These are phyloP conservation scores for Rhodomyrtus psidioides DNA, from an alignment of 441 rosid genomes.

Conservation along the genomic window DNA sequence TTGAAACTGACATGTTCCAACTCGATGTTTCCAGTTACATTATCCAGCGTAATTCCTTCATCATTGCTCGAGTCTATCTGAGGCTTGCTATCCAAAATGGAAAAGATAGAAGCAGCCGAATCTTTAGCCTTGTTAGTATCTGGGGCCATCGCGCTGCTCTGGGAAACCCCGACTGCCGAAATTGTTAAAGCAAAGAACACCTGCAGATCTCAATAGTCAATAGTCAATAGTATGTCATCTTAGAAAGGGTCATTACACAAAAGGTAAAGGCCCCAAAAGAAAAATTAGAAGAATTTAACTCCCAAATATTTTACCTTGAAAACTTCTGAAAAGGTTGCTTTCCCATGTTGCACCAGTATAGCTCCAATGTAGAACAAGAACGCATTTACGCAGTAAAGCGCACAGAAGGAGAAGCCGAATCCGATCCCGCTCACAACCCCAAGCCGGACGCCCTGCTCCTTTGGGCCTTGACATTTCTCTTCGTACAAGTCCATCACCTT, in stretches of 20 bases:
- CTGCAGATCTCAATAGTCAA: background rate
- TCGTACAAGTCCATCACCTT: slow-evolving; percentile 55
- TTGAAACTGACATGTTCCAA: slow-evolving; percentile 4
- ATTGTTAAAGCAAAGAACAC: slow-evolving; percentile 8
- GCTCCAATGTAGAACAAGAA: slow-evolving; percentile 55
- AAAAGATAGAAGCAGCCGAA: slow-evolving; percentile 4
- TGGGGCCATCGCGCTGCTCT: background rate
- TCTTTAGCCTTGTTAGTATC: slow-evolving; percentile 10
- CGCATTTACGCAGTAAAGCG: slow-evolving; percentile 39
- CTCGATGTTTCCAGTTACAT: slow-evolving; percentile 1
- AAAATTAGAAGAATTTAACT: background rate
- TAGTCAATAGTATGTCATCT: background rate
- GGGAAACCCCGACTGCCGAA: background rate
- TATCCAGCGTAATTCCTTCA: background rate
- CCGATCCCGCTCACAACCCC: slow-evolving; percentile 54
- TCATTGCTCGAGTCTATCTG: slow-evolving; percentile 1
- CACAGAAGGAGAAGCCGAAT: slow-evolving; percentile 50
- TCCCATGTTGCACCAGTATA: slow-evolving; percentile 29
- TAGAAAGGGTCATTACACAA: background rate
- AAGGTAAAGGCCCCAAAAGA: background rate
- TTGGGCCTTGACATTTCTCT: slow-evolving; percentile 49
- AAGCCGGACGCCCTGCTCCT: slow-evolving; percentile 31
- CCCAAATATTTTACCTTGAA: slow-evolving; percentile 28
- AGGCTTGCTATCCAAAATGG: slow-evolving; percentile 7
- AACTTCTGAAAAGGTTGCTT: slow-evolving; percentile 51